Base-by-base conservation (phyloP, 2,329 filamentous ascomycete species). In the Cladosporium sp. region DNA sequence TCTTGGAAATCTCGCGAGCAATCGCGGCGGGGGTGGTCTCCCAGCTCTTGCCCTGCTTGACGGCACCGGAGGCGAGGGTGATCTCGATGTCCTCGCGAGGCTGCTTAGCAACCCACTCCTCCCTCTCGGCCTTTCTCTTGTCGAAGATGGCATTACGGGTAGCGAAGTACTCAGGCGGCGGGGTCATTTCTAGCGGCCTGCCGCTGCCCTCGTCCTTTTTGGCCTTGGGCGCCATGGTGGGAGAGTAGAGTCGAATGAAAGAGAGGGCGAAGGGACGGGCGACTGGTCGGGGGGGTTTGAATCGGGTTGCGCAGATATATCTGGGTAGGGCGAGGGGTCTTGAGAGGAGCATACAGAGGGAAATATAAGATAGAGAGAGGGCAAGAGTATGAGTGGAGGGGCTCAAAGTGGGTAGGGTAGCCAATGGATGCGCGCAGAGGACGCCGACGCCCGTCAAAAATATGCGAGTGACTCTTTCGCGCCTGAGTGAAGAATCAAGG, bases 101-200 rank as follows among this genome's bases (percentile, higher is more conserved):
- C 71, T 86, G 85, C 58, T 75, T 70, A 49, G 80, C 78, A 57
- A 89, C 73, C 67, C 93, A 88, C 52, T 86, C 86, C 60, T 95
- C 85, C 65, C 89, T 83, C 68, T 87, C 81, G 58, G 88, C 84
- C 79, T 95, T 95, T 59, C 96, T 78, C 68, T 86, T 84, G 68
- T 96, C 88, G 73, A 96, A 96, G 43, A 97, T 76, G 47, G 86
- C 81, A 64, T 96, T 84, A 56, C 93, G 85, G 70, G 90, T 83
- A 64, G 91, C 77, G 56, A 97, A 83, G 70, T 88, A 96, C 54
- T 85, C 83, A 51, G 91, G 86, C 17, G 82, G 76, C 39, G 75
- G 73, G 43, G 63, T 68, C 45, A 78, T 60, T 62, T 77, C 74
- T 30, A 74, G 62, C n/a, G 73, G 70, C 19, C 73, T 69, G 41